A percentile compares a stretch with the other conserved stretches of the same genome.
These are phyloP conservation scores for Phalaenopsis aphrodite DNA, from an alignment of 106 monocot species.

Conservation along the genomic window DNA sequence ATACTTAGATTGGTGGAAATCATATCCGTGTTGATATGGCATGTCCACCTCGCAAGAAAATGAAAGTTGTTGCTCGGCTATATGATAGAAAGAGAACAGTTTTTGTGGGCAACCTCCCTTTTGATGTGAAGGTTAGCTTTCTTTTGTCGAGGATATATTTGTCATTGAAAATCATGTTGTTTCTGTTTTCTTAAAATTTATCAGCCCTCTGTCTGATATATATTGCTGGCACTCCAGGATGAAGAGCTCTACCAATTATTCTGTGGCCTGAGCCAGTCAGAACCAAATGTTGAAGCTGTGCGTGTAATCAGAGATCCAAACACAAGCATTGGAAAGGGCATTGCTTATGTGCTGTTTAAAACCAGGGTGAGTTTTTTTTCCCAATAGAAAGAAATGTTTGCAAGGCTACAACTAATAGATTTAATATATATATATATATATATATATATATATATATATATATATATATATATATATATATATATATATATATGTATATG, in stretches of 20 bases:
- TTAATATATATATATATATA: too few relatives aligned
- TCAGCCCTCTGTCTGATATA: background rate
- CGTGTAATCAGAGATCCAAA: slow-evolving; percentile 84
- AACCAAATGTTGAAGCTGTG: slow-evolving; percentile 63
- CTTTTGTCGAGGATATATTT: background rate
- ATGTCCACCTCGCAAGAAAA: slow-evolving; percentile 87
- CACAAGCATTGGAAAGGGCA: slow-evolving; percentile 86
- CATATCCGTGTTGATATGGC: slow-evolving; percentile 96
- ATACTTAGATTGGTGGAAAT: slow-evolving; percentile 67
- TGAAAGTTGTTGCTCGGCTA: slow-evolving; percentile 66
- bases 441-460: too few relatives aligned
- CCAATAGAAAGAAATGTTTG: background rate
- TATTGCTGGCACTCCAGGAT: slow-evolving; percentile 42
- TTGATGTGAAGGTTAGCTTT: slow-evolving; percentile 72
- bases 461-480: too few relatives aligned
- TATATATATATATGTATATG: too few relatives aligned
- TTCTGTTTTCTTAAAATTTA: background rate
- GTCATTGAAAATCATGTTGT: background rate
- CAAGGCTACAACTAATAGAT: background rate
- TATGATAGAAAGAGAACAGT: slow-evolving; percentile 87
- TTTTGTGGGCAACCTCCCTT: slow-evolving; percentile 96
- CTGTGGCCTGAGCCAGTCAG: slow-evolving; percentile 36
- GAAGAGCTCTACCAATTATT: slow-evolving; percentile 87
- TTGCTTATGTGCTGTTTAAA: slow-evolving; percentile 88
- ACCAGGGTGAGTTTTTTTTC: slow-evolving; percentile 59